These are phyloP conservation scores for Cutaneotrichosporon sp. DNA, from an alignment of 1,284 basidiomycete genomes.

Conservation along the genomic window DNA sequence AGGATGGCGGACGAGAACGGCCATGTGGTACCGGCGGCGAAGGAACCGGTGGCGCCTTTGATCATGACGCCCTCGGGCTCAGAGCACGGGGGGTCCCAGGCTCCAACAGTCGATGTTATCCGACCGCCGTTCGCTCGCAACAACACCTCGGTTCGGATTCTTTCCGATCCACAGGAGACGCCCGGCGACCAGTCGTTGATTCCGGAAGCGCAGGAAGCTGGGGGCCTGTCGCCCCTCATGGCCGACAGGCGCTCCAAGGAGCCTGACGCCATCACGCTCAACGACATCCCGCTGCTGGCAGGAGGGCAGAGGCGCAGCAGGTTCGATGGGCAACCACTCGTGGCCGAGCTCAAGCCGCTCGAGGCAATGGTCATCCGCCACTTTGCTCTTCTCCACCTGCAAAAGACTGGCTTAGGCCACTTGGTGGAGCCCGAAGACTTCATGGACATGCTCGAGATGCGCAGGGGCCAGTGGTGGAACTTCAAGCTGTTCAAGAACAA, in stretches of 20 bases:
- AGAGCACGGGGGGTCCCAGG: slow-evolving; percentile 20
- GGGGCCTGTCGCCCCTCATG: background rate
- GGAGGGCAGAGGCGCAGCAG: slow-evolving; percentile 10
- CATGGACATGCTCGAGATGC: slow-evolving; percentile 85
- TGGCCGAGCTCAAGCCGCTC: slow-evolving; percentile 80
- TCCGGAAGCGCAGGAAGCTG: slow-evolving; percentile 60
- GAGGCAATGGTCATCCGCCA: slow-evolving; percentile 92
- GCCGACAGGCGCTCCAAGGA: slow-evolving; percentile 7
- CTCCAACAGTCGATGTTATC: slow-evolving; percentile 56
- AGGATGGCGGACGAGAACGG: slow-evolving; percentile 71
- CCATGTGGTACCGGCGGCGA: slow-evolving; percentile 49
- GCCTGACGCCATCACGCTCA: slow-evolving; percentile 63
- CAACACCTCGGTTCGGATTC: slow-evolving; percentile 85
- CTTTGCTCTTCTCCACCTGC: slow-evolving; percentile 78
- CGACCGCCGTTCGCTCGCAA: slow-evolving; percentile 75
- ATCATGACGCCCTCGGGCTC: slow-evolving; percentile 8
- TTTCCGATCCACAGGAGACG: slow-evolving; percentile 63
- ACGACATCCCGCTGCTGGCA: slow-evolving; percentile 86
- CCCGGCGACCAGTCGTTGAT: slow-evolving; percentile 56
- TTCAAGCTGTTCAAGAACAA: slow-evolving; percentile 91
- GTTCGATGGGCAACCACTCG: slow-evolving; percentile 68
- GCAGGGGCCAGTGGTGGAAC: slow-evolving; percentile 91
- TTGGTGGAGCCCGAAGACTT: slow-evolving; percentile 88
- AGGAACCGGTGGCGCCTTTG: background rate
- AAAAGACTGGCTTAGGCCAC: slow-evolving; percentile 69